phyloP scores from a whole-genome alignment of 768 basidiomycete species.

The Phlebiopsis flavidoalba region DNA sequence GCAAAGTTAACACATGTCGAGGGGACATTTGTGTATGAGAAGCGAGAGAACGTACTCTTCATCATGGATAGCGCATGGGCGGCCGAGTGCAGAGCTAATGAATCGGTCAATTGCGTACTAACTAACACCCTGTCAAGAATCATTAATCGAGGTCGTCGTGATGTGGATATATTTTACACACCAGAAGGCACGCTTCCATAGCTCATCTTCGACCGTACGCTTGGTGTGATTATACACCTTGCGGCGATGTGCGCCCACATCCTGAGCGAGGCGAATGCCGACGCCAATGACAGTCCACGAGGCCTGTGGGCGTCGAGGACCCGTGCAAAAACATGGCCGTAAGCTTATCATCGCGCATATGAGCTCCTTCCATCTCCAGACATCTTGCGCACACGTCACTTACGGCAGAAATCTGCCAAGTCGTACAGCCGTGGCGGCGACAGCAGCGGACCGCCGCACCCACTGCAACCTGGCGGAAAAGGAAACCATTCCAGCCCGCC shows the following conservation, averaged over 20 bases:
- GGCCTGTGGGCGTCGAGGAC: conserved; percentile 42
- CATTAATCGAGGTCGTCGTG: neutral
- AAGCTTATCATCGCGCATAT: conserved; percentile 18
- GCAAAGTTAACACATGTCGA: neutral
- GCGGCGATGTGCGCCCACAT: conserved; percentile 68
- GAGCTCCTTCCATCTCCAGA: neutral
- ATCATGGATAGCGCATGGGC: conserved; percentile 63
- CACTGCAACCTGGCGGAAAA: conserved; percentile 34
- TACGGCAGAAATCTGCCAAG: conserved; percentile 48
- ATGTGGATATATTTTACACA: conserved; percentile 17
- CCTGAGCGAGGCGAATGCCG: conserved; percentile 68
- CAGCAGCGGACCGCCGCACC: conserved; percentile 51
- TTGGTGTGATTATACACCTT: conserved; percentile 30
- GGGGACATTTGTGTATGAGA: conserved; percentile 20
- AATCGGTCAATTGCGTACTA: conserved; percentile 37
- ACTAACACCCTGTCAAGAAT: conserved; percentile 18
- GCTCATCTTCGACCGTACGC: conserved; percentile 55
- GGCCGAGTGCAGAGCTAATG: conserved; percentile 45
- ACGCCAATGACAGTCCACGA: conserved; percentile 56
- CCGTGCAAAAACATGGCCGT: conserved; percentile 36
- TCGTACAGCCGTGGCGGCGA: conserved; percentile 59
- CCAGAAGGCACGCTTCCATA: conserved; percentile 73
- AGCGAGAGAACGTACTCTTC: conserved; percentile 60
- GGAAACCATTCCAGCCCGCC: conserved; percentile 39
- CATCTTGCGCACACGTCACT: conserved; percentile 38